These are phyloP conservation scores for Sparassis latifolia DNA, from an alignment of 1,284 basidiomycete species.

Conservation along the genomic window DNA sequence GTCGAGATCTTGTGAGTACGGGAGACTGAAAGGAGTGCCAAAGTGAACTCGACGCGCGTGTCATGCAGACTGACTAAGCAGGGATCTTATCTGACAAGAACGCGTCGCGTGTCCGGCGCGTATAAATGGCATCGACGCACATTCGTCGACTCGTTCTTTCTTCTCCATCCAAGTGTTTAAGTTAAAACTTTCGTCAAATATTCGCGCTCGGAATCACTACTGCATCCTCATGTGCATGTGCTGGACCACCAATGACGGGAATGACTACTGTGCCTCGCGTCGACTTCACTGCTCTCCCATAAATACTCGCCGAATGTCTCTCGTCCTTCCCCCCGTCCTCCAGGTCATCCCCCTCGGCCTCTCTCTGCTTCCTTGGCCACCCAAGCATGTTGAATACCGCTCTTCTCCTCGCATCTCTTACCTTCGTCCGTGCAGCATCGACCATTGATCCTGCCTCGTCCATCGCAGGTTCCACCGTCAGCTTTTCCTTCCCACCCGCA, in stretches of 20 bases:
- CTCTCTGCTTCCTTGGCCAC: neutral
- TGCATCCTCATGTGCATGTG: too few relatives aligned
- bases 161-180: too few relatives aligned
- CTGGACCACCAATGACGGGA: too few relatives aligned
- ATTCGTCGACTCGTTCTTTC: too few relatives aligned
- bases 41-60: neutral
- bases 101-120: too few relatives aligned
- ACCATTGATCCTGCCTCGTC: slow-evolving; percentile 13
- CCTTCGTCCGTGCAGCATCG: slow-evolving; percentile 2
- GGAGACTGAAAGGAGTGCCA: slow-evolving; percentile 4
- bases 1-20: slow-evolving; percentile 5
- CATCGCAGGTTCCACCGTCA: slow-evolving; percentile 21
- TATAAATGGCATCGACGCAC: too few relatives aligned
- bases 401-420: neutral
- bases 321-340: too few relatives aligned
- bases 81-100: too few relatives aligned
- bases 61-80: too few relatives aligned
- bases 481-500: slow-evolving; percentile 23
- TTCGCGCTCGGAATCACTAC: too few relatives aligned
- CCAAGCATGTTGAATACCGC: neutral
- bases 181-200: too few relatives aligned
- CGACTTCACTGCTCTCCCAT: neutral
- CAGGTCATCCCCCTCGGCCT: neutral
- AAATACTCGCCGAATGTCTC: slow-evolving; percentile 1
- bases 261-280: too few relatives aligned